A percentile compares a stretch with the other conserved stretches of the same genome.
These are phyloP conservation scores for Atkinsonella texensis DNA, from an alignment of 2,329 filamentous ascomycete species.

Conservation along the genomic window DNA sequence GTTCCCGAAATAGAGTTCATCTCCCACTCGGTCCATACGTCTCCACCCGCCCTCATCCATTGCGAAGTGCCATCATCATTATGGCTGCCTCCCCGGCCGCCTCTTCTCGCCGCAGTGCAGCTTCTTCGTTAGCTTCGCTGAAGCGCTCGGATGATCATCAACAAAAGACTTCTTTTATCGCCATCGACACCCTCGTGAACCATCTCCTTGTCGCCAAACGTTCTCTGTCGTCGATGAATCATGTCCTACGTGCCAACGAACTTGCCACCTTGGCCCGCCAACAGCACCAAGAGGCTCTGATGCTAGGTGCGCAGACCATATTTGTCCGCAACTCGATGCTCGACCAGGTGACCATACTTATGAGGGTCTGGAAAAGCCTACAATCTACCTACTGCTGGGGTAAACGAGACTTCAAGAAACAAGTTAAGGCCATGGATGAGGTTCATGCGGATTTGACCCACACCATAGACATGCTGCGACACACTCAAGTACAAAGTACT, in stretches of 20 bases:
- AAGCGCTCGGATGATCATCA: slow-evolving; percentile 17
- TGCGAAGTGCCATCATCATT: slow-evolving; percentile 2
- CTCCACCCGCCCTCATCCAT: not conserved
- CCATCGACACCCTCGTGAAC: slow-evolving; percentile 66
- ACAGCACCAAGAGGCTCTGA: slow-evolving; percentile 66
- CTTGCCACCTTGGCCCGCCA: slow-evolving; percentile 65
- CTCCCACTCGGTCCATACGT: not conserved
- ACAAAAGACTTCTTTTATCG: slow-evolving; percentile 11
- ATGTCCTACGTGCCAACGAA: slow-evolving; percentile 77
- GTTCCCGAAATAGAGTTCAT: not conserved
- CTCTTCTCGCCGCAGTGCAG: slow-evolving; percentile 24
- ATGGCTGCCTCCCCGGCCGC: slow-evolving; percentile 25
- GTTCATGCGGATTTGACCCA: slow-evolving; percentile 51
- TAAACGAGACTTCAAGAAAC: slow-evolving; percentile 46
- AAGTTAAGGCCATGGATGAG: slow-evolving; percentile 53
- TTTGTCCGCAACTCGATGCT: slow-evolving; percentile 53
- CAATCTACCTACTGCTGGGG: slow-evolving; percentile 44
- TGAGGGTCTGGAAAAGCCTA: slow-evolving; percentile 38
- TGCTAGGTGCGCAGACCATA: slow-evolving; percentile 57
- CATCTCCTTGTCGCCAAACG: slow-evolving; percentile 81
- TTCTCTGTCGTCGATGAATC: slow-evolving; percentile 70
- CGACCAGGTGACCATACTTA: slow-evolving; percentile 41
- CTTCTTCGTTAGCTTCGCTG: slow-evolving; percentile 24
- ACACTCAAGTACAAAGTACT: slow-evolving; percentile 50
- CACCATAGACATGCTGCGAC: slow-evolving; percentile 53